These are phyloP conservation scores for Verticillium dahliae DNA, from an alignment of 2,329 filamentous ascomycete genomes.

Conservation along the genomic window DNA sequence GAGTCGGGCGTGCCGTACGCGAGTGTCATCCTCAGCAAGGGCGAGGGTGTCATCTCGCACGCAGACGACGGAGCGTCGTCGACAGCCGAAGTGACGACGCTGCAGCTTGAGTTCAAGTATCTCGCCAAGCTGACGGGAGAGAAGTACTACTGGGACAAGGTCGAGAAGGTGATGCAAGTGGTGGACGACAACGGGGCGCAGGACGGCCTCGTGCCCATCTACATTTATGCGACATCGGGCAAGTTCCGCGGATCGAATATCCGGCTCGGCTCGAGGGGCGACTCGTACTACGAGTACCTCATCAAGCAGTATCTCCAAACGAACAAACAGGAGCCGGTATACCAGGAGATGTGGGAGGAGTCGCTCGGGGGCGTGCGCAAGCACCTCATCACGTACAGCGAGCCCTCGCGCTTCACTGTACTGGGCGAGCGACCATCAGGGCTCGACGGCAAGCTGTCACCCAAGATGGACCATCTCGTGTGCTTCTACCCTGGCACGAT, in stretches of 20 bases:
- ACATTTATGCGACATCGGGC: conserved; percentile 72
- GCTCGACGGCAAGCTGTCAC: conserved; percentile 56
- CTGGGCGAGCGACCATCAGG: conserved; percentile 80
- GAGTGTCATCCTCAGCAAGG: conserved; percentile 79
- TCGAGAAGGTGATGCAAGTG: conserved; percentile 85
- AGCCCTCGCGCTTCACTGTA: conserved; percentile 74
- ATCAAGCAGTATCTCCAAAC: conserved; percentile 99
- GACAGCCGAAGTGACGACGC: conserved; percentile 83
- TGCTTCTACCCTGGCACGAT: conserved; percentile 98
- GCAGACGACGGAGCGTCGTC: conserved; percentile 82
- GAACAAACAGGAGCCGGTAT: conserved; percentile 75
- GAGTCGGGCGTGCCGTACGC: conserved; percentile 81
- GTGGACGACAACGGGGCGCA: conserved; percentile 74
- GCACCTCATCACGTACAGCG: conserved; percentile 84
- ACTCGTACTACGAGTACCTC: conserved; percentile 98
- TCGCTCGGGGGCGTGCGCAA: conserved; percentile 80
- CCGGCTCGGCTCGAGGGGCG: conserved; percentile 84
- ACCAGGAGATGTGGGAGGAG: conserved; percentile 90
- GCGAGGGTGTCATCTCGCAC: conserved; percentile 72
- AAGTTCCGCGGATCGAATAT: conserved; percentile 80
- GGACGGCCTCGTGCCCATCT: conserved; percentile 88
- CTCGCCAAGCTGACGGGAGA: conserved; percentile 92
- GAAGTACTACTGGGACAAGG: conserved; percentile 83
- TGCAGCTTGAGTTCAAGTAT: conserved; percentile 97
- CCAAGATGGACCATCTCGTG: conserved; percentile 97